Evolutionary conservation across 2,329 filamentous ascomycete species (phyloP), one percentile per base, ranked within the genome.

Genomic region (Aspergillus nomiae): DNA sequence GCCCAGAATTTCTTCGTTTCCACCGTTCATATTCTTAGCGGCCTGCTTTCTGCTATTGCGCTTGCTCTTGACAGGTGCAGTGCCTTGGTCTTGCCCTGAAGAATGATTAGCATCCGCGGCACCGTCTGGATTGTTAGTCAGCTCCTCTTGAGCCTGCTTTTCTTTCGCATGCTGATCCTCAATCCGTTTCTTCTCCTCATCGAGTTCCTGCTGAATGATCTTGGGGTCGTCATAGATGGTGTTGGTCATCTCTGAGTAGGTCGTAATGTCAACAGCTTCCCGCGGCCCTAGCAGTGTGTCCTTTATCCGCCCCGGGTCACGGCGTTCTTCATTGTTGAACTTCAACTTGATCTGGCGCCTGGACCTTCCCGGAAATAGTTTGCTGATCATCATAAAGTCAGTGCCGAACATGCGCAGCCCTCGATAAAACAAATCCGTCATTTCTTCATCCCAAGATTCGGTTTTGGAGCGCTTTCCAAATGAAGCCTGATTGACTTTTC

Each of bases 341-440:
- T 90, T 89, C 19, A 83, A 74, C 73, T 90, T 90, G 68, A 90
- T 86, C 69, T 86, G 83, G n/a, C 82, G 81, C n/a, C 87, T 80
- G 11, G 83, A 86, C 54, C 83, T 80, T 12, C 83, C 83, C 0
- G 85, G 84, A 67, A 89, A 89, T 77, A 89, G 81, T 63, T 86
- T 85, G 68, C 82, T 85, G 67, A 89, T 87, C 75, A 89, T 85
- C 75, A 84, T 82, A 68, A 90, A 90, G 70, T 90, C 87, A 0
- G 86, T 89, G 41, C 87, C 87, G 69, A 88, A 89, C 79, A 86
- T 86, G 24, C 82, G 80, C 16, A 90, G 77, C 1, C 85, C 87
- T 53, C 87, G 81, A 71, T 89, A 90, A 72, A 90, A 90, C 12
- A 83, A 71, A 48, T 88, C 84, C 0, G 87, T 89, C 65, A 83